A percentile compares a stretch with the other conserved stretches of the same genome.
Evolutionary conservation across 2,329 filamentous ascomycete species (phyloP).

Genomic region (Colletotrichum abscissum): DNA sequence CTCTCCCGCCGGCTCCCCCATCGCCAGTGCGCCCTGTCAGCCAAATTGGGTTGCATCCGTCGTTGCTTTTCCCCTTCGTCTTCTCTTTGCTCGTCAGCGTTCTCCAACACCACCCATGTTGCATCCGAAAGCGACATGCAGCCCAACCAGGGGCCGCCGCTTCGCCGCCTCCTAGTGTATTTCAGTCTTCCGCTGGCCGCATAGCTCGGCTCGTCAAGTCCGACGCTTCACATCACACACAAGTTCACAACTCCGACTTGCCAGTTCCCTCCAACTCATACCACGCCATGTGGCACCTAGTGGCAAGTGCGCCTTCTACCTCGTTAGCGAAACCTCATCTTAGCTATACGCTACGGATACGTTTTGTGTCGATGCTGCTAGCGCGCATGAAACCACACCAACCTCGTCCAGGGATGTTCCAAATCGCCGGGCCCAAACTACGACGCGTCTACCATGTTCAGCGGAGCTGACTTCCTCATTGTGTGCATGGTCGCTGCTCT

Average conservation of each 20-base stretch:
- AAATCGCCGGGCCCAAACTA: conserved; percentile 11
- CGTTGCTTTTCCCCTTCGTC: conserved; percentile 6
- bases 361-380: not conserved
- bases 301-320: not conserved
- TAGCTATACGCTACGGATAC: not conserved
- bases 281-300: not conserved
- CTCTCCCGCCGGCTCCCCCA: conserved; percentile 15
- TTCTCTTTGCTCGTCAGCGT: not conserved
- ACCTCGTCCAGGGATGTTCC: conserved; percentile 13
- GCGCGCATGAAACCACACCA: not conserved
- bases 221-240: not conserved
- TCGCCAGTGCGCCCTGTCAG: not conserved
- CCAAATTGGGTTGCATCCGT: not conserved
- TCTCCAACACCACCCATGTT: not conserved
- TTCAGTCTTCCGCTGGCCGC: not conserved
- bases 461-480: conserved; percentile 8
- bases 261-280: not conserved
- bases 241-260: not conserved
- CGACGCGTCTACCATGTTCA: not conserved
- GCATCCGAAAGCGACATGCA: conserved; percentile 3
- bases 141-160: conserved; percentile 6
- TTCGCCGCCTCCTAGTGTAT: not conserved
- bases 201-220: not conserved
- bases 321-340: not conserved
- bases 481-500: conserved; percentile 1